These are phyloP conservation scores for Chloranthus sessilifolius DNA, from an alignment of 164 flowering plant species.

Conservation along the genomic window DNA sequence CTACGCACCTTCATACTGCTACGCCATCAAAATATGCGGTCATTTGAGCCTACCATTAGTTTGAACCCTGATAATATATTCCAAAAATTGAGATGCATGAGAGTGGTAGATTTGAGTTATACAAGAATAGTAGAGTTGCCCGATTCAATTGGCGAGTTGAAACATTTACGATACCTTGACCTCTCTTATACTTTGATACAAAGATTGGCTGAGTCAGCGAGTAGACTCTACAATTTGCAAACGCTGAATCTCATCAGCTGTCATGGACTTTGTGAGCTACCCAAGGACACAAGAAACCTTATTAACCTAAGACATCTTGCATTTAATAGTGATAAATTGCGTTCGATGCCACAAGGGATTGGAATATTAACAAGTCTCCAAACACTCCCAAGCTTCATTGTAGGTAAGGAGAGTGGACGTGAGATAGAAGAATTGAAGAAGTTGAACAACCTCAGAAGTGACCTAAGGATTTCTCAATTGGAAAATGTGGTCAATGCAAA, in stretches of 20 bases:
- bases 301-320: conserved; percentile 17
- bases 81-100: no score
- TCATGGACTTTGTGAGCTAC: conserved; percentile 6
- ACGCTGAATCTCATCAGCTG: conserved; percentile 17
- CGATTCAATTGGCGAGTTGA: no score
- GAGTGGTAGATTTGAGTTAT: no score
- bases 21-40: no score
- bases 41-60: no score
- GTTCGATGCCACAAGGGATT: conserved; percentile 2
- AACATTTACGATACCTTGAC: no score
- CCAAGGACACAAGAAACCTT: no score
- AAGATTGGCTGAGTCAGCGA: conserved; percentile 13
- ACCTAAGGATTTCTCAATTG: background rate
- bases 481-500: conserved; percentile 1
- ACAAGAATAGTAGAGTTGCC: no score
- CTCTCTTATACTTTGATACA: no score
- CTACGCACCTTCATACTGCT: no score
- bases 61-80: no score
- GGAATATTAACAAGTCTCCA: conserved; percentile 7
- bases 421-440: background rate
- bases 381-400: conserved; percentile 17
- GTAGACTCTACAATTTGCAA: conserved; percentile 15
- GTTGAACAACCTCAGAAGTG: conserved; percentile 6
- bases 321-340: no score
- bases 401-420: background rate